phyloP scores from a whole-genome alignment of 495 filamentous ascomycete genomes.

The Penicillium verhagenii region DNA sequence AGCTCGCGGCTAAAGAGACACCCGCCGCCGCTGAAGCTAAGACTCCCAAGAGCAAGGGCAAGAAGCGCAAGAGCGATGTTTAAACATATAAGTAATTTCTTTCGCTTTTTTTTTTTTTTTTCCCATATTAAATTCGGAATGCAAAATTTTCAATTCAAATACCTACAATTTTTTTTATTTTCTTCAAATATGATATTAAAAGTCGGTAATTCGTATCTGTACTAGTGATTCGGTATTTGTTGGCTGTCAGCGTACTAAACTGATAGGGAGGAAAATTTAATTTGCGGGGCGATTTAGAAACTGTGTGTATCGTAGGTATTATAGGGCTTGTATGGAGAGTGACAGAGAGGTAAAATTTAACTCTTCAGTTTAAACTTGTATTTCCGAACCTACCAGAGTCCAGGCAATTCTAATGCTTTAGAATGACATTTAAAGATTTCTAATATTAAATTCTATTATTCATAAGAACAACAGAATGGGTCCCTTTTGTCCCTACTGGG shows the following conservation, averaged over 20 bases:
- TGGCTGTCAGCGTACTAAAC: too few species aligned
- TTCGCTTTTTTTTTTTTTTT: slow-evolving; percentile 9
- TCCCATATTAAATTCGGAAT: slow-evolving; percentile 3
- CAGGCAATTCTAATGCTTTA: not conserved
- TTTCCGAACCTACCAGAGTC: not conserved
- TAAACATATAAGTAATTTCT: slow-evolving; percentile 19
- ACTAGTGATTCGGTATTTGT: too few species aligned
- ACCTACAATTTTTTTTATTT: not conserved
- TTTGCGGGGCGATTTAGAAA: not conserved
- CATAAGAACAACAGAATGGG: not conserved
- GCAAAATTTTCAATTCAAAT: slow-evolving; percentile 1
- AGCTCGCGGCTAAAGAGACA: slow-evolving; percentile 45
- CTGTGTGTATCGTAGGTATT: not conserved
- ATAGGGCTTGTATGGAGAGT: too few species aligned
- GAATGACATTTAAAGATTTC: not conserved
- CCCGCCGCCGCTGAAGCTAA: slow-evolving; percentile 28
- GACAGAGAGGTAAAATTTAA: too few species aligned
- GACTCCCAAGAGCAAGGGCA: slow-evolving; percentile 49
- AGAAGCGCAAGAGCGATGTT: slow-evolving; percentile 67
- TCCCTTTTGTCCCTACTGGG: not conserved
- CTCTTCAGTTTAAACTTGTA: not conserved
- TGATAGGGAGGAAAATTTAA: not conserved
- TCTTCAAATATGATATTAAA: too few species aligned
- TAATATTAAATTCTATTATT: not conserved
- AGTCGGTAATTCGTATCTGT: too few species aligned